Conservation (phyloP, 768 basidiomycete species). For the Mycena rebaudengoi region DNA sequence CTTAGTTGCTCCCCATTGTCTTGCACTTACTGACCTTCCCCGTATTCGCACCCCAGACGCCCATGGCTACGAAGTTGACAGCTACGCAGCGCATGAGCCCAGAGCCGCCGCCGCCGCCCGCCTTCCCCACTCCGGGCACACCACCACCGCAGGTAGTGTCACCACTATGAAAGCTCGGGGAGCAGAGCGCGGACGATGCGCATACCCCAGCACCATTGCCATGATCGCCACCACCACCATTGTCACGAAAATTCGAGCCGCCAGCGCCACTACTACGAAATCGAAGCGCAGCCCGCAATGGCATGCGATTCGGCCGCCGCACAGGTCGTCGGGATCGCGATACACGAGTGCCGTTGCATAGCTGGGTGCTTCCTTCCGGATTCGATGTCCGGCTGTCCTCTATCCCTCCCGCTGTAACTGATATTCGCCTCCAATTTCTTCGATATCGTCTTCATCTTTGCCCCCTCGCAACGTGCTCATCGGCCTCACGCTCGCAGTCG, state of each 20-base stretch:
- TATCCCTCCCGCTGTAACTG: too few relatives aligned
- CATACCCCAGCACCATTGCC: too few relatives aligned
- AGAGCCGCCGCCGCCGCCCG: not conserved
- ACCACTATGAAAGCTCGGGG: too few relatives aligned
- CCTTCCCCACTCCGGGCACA: too few relatives aligned
- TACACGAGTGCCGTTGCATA: slow-evolving; percentile 93
- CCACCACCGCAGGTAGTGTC: too few relatives aligned
- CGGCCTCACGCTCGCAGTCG: slow-evolving; percentile 91
- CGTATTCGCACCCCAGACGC: not conserved
- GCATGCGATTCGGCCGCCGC: slow-evolving; percentile 53
- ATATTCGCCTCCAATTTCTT: not conserved
- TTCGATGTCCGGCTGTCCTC: slow-evolving; percentile 26
- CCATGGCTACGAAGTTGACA: not conserved
- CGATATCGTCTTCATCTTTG: not conserved
- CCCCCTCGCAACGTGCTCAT: slow-evolving; percentile 69
- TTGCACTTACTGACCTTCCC: slow-evolving; percentile 1
- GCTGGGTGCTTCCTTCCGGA: slow-evolving; percentile 89
- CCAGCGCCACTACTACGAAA: not conserved
- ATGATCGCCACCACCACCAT: too few relatives aligned
- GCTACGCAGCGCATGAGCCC: not conserved
- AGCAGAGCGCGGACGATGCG: too few relatives aligned
- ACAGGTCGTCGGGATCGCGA: slow-evolving; percentile 86
- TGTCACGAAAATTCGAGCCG: too few relatives aligned
- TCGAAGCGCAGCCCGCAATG: not conserved
- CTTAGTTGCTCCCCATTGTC: too few relatives aligned